Conservation (phyloP, 2,329 filamentous ascomycete genomes). For the Sarocladium brachiariae region DNA sequence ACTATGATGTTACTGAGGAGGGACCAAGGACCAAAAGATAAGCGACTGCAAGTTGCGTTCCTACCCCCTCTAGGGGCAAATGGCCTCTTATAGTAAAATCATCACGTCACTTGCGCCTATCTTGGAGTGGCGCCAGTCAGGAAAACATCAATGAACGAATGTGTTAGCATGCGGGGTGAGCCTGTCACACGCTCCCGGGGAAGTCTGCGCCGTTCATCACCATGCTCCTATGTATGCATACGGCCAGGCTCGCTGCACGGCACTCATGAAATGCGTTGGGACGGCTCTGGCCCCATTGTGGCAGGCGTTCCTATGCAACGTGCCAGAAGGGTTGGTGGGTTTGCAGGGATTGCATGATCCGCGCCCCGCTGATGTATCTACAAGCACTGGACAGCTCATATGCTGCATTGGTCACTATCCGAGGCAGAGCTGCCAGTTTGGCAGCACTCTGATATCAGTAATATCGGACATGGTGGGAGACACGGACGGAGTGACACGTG, state of each 20-base stretch:
- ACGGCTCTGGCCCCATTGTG: background rate
- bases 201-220: too few species aligned
- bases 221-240: background rate
- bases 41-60: background rate
- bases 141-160: background rate
- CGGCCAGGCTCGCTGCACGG: background rate
- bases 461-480: background rate
- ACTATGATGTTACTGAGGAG: background rate
- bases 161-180: background rate
- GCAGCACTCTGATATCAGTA: background rate
- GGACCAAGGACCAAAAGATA: background rate
- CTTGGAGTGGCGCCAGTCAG: background rate
- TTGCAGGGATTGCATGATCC: background rate
- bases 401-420: background rate
- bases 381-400: slow-evolving; percentile 2
- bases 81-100: background rate
- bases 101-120: background rate
- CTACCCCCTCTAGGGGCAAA: background rate
- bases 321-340: background rate
- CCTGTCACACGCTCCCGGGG: too few species aligned
- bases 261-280: background rate
- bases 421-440: background rate
- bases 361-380: background rate
- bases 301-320: slow-evolving; percentile 3
- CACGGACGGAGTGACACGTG: slow-evolving; percentile 4